Evolutionary conservation across 169 alveolate genomes (phyloP), one percentile per base, ranked within the genome.

Genomic region (Cyclospora cayetanensis): DNA sequence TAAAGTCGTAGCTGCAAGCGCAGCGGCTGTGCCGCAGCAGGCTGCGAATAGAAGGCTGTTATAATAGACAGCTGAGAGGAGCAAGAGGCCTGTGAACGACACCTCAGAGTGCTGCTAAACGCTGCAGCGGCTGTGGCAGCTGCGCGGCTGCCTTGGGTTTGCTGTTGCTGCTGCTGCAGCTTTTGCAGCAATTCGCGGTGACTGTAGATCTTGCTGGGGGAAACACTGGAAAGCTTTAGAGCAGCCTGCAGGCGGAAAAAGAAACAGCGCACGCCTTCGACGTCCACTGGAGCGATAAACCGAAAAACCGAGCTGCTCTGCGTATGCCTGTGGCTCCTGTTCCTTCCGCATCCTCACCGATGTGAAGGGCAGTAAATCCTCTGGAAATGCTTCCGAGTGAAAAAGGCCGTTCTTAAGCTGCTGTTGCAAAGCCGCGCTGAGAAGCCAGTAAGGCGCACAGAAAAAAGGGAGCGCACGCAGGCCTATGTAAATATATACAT

Each of bases 71-170:
- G 72, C 15, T 15, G 70, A 4, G 11, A 15, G 4, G 31, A 4
- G 25, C 25, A 20, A 22, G 34, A 5, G 12, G n/a, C 35, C 5
- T n/a, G n/a, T 20, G n/a, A 20, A 15, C 31, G 27, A 20, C n/a
- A 60, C 72, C 72, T 60, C 1, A 60, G 31, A n/a, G 72, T 60
- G 72, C n/a, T 60, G 72, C 72, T 60, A 15, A 60, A n/a, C n/a
- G 72, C 72, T 0, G 72, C 72, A n/a, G 72, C 72, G 27, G 72
- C 72, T 5, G 72, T n/a, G 7, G 72, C 72, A 20, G 72, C 72
- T 20, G 72, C 72, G 27, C 27, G 15, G 72, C 72, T 46, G n/a
- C 72, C 27, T 60, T 2, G 72, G n/a, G 7, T 7, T 15, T 11
- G 60, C 15, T 46, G 60, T 15, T 46, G 60, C 60, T 46, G 60